Conservation (phyloP, 2,329 filamentous ascomycete species). For the Zalaria obscura region DNA sequence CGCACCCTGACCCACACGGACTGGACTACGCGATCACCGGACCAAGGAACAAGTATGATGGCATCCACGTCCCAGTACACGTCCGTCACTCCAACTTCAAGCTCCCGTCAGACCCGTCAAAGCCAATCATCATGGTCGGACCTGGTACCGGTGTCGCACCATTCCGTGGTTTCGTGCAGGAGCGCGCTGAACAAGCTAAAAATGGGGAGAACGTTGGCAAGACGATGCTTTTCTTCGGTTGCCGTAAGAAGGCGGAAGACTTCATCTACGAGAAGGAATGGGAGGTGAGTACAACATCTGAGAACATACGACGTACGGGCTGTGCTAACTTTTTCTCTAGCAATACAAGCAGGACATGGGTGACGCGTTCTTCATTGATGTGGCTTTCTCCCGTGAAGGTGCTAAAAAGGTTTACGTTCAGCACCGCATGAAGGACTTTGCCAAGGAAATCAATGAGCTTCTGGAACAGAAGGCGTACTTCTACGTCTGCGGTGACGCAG, state of each 20-base stretch:
- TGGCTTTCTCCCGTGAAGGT: conserved; percentile 84
- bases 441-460: conserved; percentile 74
- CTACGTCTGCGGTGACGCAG: conserved; percentile 95
- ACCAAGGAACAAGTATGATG: conserved; percentile 93
- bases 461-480: conserved; percentile 81
- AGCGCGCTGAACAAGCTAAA: conserved; percentile 71
- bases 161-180: conserved; percentile 90
- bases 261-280: conserved; percentile 88
- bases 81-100: conserved; percentile 99
- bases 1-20: conserved; percentile 67
- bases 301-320: neutral
- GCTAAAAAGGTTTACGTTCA: conserved; percentile 93
- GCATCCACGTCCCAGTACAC: conserved; percentile 87
- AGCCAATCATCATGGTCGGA: conserved; percentile 90
- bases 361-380: conserved; percentile 80
- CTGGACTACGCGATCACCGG: conserved; percentile 76
- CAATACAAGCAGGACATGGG: conserved; percentile 71
- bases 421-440: conserved; percentile 72
- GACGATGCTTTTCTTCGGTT: conserved; percentile 89
- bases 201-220: conserved; percentile 72
- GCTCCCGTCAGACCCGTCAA: conserved; percentile 84
- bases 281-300: conserved; percentile 49
- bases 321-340: conserved; percentile 29
- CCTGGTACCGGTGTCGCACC: conserved; percentile 94
- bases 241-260: conserved; percentile 75